These are phyloP conservation scores for Mycena filopes DNA, from an alignment of 768 basidiomycete species.

Conservation along the genomic window DNA sequence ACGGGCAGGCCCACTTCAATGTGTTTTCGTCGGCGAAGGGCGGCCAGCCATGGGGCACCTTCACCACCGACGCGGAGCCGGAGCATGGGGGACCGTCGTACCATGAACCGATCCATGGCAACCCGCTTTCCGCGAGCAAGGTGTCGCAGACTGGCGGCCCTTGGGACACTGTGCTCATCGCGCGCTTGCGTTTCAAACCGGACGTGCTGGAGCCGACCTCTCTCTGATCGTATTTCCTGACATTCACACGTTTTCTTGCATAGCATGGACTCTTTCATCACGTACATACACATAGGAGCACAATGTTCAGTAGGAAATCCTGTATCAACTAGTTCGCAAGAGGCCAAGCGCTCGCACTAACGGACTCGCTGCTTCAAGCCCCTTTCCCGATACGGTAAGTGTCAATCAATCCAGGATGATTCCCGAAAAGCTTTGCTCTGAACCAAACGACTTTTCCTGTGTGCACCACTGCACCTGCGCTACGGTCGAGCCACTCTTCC, in stretches of 20 bases:
- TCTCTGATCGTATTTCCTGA: constrained; percentile 34
- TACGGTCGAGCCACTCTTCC: no score
- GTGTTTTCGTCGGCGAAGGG: constrained; percentile 54
- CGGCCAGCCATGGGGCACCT: constrained; percentile 68
- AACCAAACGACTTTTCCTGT: no score
- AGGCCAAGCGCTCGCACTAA: no score
- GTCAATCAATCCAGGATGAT: no score
- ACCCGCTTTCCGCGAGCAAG: constrained; percentile 47
- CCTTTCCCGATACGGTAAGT: no score
- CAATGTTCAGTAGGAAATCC: constrained; percentile 2
- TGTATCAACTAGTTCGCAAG: background rate
- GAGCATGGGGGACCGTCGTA: constrained; percentile 49
- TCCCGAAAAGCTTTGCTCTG: no score
- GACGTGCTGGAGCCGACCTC: constrained; percentile 58
- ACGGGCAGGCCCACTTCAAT: constrained; percentile 65
- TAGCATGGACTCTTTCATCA: constrained; percentile 35
- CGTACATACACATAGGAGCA: constrained; percentile 14
- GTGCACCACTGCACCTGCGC: no score
- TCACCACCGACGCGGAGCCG: constrained; percentile 54
- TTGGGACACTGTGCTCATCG: constrained; percentile 61
- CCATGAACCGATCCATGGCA: constrained; percentile 39
- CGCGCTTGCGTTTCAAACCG: constrained; percentile 60
- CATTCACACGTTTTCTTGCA: constrained; percentile 29
- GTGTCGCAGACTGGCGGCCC: constrained; percentile 50
- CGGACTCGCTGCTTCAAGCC: no score